These are phyloP conservation scores for Tricholoma saponaceum DNA, from an alignment of 768 basidiomycete genomes.

Conservation along the genomic window DNA sequence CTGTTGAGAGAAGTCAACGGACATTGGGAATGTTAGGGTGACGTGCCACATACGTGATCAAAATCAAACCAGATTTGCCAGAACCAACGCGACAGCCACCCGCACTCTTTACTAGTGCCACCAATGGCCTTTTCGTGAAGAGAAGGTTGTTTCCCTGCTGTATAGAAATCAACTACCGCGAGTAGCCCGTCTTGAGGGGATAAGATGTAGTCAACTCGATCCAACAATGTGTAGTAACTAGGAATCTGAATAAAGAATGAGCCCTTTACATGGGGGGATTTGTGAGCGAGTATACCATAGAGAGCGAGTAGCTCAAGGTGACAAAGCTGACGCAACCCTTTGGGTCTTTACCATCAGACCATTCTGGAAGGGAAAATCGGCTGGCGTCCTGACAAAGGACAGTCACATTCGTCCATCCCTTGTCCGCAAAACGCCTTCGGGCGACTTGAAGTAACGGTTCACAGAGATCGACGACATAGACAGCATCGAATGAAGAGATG, in stretches of 20 bases:
- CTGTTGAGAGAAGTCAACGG: constrained; percentile 12
- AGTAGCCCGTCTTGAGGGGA: constrained; percentile 56
- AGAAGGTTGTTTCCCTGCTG: constrained; percentile 50
- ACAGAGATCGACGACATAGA: constrained; percentile 74
- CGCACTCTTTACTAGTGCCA: constrained; percentile 52
- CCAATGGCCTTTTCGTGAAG: constrained; percentile 61
- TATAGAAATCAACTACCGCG: constrained; percentile 74
- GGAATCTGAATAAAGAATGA: constrained; percentile 40
- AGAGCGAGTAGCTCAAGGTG: constrained; percentile 54
- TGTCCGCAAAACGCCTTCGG: constrained; percentile 56
- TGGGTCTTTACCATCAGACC: constrained; percentile 42
- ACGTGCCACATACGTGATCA: constrained; percentile 35
- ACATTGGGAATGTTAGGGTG: background rate
- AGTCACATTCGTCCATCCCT: constrained; percentile 72
- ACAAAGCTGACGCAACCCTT: constrained; percentile 53
- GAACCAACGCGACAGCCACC: constrained; percentile 71
- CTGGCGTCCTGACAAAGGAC: constrained; percentile 72
- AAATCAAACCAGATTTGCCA: constrained; percentile 74
- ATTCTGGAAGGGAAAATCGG: constrained; percentile 61
- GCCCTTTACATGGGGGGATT: constrained; percentile 3
- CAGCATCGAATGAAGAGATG: constrained; percentile 55
- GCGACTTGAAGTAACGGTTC: constrained; percentile 69
- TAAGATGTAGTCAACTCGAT: constrained; percentile 63
- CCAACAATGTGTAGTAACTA: constrained; percentile 61
- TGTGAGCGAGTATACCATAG: constrained; percentile 37